Evolutionary conservation across 2,329 filamentous ascomycete species (phyloP).

Genomic region (Rhynchosporium graminicola): DNA sequence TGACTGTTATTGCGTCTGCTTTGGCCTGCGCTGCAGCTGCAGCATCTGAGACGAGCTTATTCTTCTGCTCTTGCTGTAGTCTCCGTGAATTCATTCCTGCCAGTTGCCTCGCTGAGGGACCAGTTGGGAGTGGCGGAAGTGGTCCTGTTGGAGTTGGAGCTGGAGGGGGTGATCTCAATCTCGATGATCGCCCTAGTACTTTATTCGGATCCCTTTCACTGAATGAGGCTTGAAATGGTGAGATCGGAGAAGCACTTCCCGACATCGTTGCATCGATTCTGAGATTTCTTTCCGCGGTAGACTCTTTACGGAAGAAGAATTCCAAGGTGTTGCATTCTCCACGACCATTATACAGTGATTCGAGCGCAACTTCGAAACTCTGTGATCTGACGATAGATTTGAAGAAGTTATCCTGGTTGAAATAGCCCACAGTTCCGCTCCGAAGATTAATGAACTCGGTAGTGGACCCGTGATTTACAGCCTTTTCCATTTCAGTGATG

Average conservation of each 20-base stretch:
- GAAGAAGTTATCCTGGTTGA: not conserved
- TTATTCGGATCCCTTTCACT: not conserved
- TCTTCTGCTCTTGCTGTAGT: not conserved
- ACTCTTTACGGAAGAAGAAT: conserved; percentile 8
- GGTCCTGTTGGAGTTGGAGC: not conserved
- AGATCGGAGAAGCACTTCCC: not conserved
- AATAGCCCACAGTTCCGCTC: conserved; percentile 6
- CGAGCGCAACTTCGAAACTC: conserved; percentile 8
- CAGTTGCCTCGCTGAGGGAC: not conserved
- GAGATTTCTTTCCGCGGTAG: not conserved
- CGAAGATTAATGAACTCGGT: not conserved
- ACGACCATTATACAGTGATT: not conserved
- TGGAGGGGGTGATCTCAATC: not conserved
- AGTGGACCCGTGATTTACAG: not conserved
- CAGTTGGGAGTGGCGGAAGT: not conserved
- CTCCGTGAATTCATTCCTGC: not conserved
- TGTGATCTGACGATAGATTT: not conserved
- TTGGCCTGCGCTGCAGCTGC: not conserved
- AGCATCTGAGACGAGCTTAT: not conserved
- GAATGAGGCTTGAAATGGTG: not conserved
- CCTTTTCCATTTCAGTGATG: conserved; percentile 10
- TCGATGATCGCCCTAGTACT: not conserved
- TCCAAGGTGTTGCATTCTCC: not conserved
- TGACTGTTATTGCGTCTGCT: not conserved
- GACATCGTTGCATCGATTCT: not conserved